Percentiles rank a stretch among this genome's conserved stretches.
These are phyloP conservation scores for Inga oerstediana DNA, from an alignment of 306 rosid species.

Conservation along the genomic window DNA sequence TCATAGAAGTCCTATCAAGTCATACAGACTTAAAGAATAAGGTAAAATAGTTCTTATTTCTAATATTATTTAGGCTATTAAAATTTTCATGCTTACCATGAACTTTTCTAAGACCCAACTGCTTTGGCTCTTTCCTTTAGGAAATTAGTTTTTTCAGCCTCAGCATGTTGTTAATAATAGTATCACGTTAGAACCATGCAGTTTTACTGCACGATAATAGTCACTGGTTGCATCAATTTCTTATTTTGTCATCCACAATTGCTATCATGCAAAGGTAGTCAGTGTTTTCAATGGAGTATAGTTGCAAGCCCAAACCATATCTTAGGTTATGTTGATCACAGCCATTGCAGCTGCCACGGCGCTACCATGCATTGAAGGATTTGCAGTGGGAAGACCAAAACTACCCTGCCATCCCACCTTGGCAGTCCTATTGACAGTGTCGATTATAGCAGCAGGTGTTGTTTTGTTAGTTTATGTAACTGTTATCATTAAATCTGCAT, in stretches of 20 bases:
- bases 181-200: not conserved
- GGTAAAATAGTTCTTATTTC: not conserved
- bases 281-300: too few species aligned
- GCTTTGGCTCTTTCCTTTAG: not conserved
- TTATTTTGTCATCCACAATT: not conserved
- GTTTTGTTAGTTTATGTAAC: not conserved
- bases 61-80: not conserved
- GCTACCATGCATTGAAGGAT: not conserved
- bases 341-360: not conserved
- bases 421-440: not conserved
- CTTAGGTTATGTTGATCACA: not conserved
- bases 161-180: not conserved
- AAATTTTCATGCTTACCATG: not conserved
- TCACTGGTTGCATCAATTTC: not conserved
- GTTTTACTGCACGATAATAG: not conserved
- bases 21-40: not conserved
- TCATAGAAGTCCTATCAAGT: not conserved
- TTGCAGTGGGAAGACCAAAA: not conserved
- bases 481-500: not conserved
- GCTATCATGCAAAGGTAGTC: not conserved
- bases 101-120: not conserved
- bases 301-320: not conserved
- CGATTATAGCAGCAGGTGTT: not conserved
- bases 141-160: too few species aligned
- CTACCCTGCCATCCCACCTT: not conserved